Evolutionary conservation across 179 eudicot species (phyloP), one percentile per base, ranked within the genome.

Genomic region (Pouteria campechiana): DNA sequence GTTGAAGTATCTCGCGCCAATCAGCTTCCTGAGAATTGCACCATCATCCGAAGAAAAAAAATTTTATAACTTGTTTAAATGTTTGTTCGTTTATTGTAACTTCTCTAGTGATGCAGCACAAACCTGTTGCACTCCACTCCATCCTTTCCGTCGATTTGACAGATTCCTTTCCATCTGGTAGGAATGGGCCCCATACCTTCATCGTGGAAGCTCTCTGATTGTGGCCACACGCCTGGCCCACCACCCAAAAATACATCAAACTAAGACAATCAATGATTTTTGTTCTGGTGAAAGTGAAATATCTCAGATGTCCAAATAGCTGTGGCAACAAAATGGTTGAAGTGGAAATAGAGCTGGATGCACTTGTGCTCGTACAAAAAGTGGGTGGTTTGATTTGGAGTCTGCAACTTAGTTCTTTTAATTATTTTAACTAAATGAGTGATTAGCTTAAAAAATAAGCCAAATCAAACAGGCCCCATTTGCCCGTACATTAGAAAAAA

Each of bases 1-100:
- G 72, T 72, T 84, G 83, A 73, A 84, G 73, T 80, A 83, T 58
- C 87, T 69, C 24, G 97, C 97, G 49, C 97, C 97, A 3, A 89
- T 81, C 19, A 89, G 64, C 63, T 89, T 89, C 70, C 97, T 65
- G 15, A 30, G 11, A 6, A 35, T 28, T 14, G 40, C n/a, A n/a
- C n/a, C n/a, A n/a, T n/a, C n/a, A n/a, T n/a, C n/a, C n/a, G n/a
- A n/a, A 16, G 16, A 45, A 32, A 23, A 34, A 25, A 42, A 3
- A 29, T 4, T 29, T 8, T 4, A 21, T 29, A 28, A 13, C 0
- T 30, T 18, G 7, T 8, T 17, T 11, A 31, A 10, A 5, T 8
- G 1, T 2, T 7, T 28, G 7, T 31, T 21, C 44, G 58, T 64
- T 55, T 66, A 35, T 55, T 60, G 35, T 63, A 60, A 34, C 58